phyloP scores from a whole-genome alignment of 2,329 filamentous ascomycete genomes.

The Leptographium lundbergii region DNA sequence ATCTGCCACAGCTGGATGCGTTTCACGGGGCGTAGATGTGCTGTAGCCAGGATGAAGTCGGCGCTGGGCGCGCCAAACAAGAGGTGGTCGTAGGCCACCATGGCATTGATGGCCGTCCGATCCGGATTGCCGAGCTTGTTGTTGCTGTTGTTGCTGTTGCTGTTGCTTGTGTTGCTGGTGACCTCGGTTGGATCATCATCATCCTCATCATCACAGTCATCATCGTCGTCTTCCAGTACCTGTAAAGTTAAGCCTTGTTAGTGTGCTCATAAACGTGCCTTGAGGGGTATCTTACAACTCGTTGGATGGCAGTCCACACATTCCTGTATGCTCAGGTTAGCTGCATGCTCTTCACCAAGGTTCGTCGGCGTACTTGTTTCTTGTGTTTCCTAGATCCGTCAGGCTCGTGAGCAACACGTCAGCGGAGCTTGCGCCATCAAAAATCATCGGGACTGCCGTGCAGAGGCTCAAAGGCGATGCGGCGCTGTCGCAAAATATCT shows the following conservation, averaged over 20 bases:
- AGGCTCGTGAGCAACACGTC: neutral
- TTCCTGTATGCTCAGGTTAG: neutral
- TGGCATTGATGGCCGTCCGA: neutral
- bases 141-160: too few species aligned
- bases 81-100: constrained; percentile 29
- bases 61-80: constrained; percentile 35
- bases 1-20: constrained; percentile 43
- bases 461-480: constrained; percentile 39
- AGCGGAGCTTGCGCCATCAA: neutral
- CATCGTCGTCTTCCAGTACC: neutral
- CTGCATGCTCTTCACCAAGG: neutral
- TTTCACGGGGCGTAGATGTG: constrained; percentile 35
- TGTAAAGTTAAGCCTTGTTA: neutral
- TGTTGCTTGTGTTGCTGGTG: neutral
- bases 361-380: neutral
- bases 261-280: neutral
- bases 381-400: neutral
- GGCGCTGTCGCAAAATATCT: constrained; percentile 37
- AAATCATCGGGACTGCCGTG: constrained; percentile 10
- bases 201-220: neutral
- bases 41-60: constrained; percentile 28
- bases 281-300: neutral
- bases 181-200: neutral
- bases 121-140: neutral
- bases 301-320: neutral